Evolutionary conservation across 2,329 filamentous ascomycete species (phyloP).

Genomic region (Albophoma yamanashiensis): DNA sequence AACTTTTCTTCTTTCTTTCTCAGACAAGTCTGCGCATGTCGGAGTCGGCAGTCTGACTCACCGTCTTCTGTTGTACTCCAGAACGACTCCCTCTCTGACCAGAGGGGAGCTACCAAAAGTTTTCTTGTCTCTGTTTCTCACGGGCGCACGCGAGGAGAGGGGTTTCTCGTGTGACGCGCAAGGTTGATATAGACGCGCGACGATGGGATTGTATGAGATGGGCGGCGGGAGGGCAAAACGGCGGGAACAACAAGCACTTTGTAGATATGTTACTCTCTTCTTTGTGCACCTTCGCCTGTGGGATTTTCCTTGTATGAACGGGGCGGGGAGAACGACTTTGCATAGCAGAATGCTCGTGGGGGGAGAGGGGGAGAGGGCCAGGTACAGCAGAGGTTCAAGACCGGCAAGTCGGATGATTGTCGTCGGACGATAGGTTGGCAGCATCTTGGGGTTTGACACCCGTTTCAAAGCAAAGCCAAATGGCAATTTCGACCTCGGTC

Average conservation of each 20-base stretch:
- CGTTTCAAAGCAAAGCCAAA: background rate
- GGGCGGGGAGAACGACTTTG: background rate
- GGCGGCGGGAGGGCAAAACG: background rate
- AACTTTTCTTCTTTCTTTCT: background rate
- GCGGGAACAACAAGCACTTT: background rate
- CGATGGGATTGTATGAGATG: background rate
- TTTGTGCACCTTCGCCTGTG: background rate
- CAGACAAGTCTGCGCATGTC: background rate
- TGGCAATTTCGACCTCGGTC: background rate
- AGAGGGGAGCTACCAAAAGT: background rate
- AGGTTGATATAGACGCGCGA: background rate
- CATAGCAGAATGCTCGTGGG: background rate
- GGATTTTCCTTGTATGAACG: background rate
- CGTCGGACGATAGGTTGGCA: background rate
- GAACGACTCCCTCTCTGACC: background rate
- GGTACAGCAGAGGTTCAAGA: background rate
- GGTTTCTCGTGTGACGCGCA: background rate
- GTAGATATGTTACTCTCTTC: background rate
- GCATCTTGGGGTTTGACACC: background rate
- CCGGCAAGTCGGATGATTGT: background rate
- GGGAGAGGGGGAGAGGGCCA: background rate
- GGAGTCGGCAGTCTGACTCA: background rate
- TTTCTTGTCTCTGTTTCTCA: background rate
- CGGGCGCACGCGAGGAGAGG: background rate
- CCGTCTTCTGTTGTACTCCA: background rate